A percentile compares a stretch with the other conserved stretches of the same genome.
phyloP scores from a whole-genome alignment of 2,329 filamentous ascomycete genomes.

The Metarhizium humberi region DNA sequence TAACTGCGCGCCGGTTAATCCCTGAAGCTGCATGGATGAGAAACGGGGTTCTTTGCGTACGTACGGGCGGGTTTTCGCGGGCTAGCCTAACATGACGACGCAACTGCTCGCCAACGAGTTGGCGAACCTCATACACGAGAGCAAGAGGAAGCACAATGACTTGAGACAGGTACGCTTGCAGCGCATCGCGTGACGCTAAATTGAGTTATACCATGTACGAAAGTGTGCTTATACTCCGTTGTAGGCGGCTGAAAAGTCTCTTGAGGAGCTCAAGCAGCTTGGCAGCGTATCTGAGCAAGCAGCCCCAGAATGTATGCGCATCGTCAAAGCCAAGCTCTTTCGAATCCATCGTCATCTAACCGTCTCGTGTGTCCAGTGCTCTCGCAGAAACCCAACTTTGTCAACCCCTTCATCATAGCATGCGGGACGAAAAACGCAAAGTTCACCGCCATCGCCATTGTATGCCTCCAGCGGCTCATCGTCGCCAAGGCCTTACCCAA shows the following conservation, averaged over 20 bases:
- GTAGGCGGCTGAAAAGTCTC: slow-evolving; percentile 84
- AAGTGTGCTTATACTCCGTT: not conserved
- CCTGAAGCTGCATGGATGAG: slow-evolving; percentile 17
- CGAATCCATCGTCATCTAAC: slow-evolving; percentile 11
- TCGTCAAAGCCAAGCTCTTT: slow-evolving; percentile 5
- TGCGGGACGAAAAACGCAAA: slow-evolving; percentile 86
- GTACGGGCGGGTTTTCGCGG: slow-evolving; percentile 14
- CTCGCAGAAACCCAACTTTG: slow-evolving; percentile 70
- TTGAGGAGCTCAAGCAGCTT: slow-evolving; percentile 69
- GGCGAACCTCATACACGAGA: slow-evolving; percentile 85
- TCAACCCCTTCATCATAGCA: slow-evolving; percentile 88
- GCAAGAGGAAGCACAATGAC: slow-evolving; percentile 88
- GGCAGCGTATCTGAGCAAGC: slow-evolving; percentile 26
- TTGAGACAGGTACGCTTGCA: slow-evolving; percentile 56
- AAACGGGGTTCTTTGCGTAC: slow-evolving; percentile 13
- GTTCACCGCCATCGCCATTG: slow-evolving; percentile 77
- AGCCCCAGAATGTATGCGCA: slow-evolving; percentile 25
- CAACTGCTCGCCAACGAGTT: slow-evolving; percentile 85
- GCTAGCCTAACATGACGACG: slow-evolving; percentile 63
- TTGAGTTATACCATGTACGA: not conserved
- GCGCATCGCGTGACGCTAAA: not conserved
- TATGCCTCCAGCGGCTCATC: slow-evolving; percentile 82
- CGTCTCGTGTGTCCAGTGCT: slow-evolving; percentile 54
- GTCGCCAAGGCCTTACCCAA: slow-evolving; percentile 71
- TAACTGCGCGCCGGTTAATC: too few relatives aligned